Conservation (phyloP, 2,329 filamentous ascomycete genomes). For the Helicocarpus griseus region DNA sequence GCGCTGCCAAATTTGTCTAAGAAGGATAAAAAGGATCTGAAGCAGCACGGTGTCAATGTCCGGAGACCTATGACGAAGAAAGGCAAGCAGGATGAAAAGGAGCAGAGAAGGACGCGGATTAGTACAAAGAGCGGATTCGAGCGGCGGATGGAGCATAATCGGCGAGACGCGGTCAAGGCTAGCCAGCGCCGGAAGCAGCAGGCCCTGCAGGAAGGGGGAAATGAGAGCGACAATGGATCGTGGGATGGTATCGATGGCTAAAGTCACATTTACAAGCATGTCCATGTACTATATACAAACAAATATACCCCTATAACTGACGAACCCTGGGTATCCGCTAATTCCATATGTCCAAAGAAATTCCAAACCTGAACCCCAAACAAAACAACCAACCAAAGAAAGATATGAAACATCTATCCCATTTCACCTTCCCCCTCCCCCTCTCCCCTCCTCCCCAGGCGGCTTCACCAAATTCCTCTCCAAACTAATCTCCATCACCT, state of each 20-base stretch:
- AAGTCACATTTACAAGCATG: background rate
- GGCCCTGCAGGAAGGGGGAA: constrained; percentile 9
- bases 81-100: constrained; percentile 29
- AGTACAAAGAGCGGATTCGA: constrained; percentile 50
- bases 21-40: constrained; percentile 72
- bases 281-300: background rate
- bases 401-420: too few relatives aligned
- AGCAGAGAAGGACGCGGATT: constrained; percentile 54
- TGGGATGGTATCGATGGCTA: constrained; percentile 34
- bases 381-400: too few relatives aligned
- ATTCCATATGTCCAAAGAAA: background rate
- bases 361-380: too few relatives aligned
- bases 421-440: constrained; percentile 3
- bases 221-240: constrained; percentile 22
- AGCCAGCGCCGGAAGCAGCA: constrained; percentile 28
- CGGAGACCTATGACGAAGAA: constrained; percentile 40
- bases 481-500: constrained; percentile 18
- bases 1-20: constrained; percentile 76
- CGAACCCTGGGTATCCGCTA: constrained; percentile 3
- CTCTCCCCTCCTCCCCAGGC: constrained; percentile 4
- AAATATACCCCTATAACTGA: constrained; percentile 4
- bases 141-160: constrained; percentile 36
- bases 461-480: constrained; percentile 13
- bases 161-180: constrained; percentile 35
- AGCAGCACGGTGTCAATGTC: constrained; percentile 69